Base-by-base conservation (phyloP, 306 rosid genomes). In the Boehmeria nivea region DNA sequence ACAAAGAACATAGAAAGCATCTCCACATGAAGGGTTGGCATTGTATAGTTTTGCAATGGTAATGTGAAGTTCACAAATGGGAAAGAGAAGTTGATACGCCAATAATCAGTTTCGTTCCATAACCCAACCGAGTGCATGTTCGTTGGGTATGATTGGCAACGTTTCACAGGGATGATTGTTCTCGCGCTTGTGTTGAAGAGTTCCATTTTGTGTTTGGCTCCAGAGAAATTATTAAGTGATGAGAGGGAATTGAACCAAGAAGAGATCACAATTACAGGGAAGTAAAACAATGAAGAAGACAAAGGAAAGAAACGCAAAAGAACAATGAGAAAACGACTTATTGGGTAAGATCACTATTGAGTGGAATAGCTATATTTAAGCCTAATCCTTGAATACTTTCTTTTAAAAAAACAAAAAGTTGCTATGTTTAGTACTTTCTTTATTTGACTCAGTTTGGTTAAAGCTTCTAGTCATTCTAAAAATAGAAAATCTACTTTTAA, bases 21-120 rank as follows among this genome's bases (percentile, higher is more conserved):
- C 51, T 76, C 74, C 18, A 63, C 7, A 36, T 76, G 70, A 24
- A 71, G 52, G 23, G 70, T 33, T 16, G 81, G 81, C 23, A 76
- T 10, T 1, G 70, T 57, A 28, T 33, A 37, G 19, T 64, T 43
- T 14, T 47, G 59, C 23, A 71, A 5, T 4, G 61, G 61, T 13
- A 44, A 34, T 1, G 65, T 12, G 51, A 39, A 14, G 15, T 57
- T 33, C 12, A 39, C 50, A 16, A 48, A 39, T 2, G 57, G 43
- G 9, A 53, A 18, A 4, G 43, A 23, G 10, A 40, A 3, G 2
- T 20, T 49, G 39, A 57, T 12, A 7, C 9, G 15, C 50, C 43
- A 8, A 6, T 23, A 26, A 18, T 66, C 59, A 1, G 31, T 25
- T 15, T 17, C n/a, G 31, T 57, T 50, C 76, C 76, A 71, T n/a